Evolutionary conservation across 2,329 filamentous ascomycete genomes (phyloP).

Genomic region (Coniochaeta sp.): DNA sequence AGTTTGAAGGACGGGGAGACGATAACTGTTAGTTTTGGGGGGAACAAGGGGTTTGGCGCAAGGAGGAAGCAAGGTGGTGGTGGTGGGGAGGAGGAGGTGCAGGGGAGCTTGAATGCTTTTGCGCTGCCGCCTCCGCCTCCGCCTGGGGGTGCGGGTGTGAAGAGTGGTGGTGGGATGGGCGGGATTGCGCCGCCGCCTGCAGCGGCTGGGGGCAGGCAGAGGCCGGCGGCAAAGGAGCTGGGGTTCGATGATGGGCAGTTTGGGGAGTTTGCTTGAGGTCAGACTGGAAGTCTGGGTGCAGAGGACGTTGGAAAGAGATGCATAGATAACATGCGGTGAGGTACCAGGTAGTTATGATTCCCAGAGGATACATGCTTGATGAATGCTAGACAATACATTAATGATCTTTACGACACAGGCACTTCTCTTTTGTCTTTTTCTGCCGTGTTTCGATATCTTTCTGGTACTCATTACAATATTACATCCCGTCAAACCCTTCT

Average conservation of each 20-base stretch:
- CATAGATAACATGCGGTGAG: no score
- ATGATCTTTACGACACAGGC: background rate
- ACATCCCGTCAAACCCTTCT: background rate
- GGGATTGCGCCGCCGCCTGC: conserved; percentile 56
- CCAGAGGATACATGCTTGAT: background rate
- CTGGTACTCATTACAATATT: background rate
- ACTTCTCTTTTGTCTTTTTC: background rate
- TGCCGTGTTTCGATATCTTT: background rate
- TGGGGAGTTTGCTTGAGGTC: conserved; percentile 63
- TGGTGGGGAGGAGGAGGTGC: conserved; percentile 8
- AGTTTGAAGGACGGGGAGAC: conserved; percentile 86
- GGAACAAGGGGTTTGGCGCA: conserved; percentile 44
- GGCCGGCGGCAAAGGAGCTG: conserved; percentile 52
- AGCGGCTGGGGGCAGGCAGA: conserved; percentile 55
- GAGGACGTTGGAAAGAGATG: background rate
- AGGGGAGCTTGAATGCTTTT: conserved; percentile 46
- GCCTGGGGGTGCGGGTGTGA: conserved; percentile 34
- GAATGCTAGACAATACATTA: background rate
- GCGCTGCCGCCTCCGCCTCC: conserved; percentile 71
- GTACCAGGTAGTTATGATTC: background rate
- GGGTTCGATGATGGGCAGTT: conserved; percentile 86
- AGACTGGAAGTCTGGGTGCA: background rate
- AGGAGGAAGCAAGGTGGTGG: conserved; percentile 27
- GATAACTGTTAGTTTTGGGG: conserved; percentile 72
- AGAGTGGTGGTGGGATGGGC: no score